Evolutionary conservation across 106 monocot genomes (phyloP).

Genomic region (Acorus gramineus): DNA sequence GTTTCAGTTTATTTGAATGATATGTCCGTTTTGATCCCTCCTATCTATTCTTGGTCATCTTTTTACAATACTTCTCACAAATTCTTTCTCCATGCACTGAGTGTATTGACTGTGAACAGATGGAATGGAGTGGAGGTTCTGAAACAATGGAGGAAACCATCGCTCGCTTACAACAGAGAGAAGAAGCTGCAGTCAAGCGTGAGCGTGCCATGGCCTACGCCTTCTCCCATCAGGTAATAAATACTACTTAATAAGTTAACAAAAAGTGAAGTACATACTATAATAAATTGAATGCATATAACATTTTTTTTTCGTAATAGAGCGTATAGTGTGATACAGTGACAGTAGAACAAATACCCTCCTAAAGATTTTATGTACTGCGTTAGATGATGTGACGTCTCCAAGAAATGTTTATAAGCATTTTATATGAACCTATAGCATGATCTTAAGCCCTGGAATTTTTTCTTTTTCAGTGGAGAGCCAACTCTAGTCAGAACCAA

Average conservation of each 20-base stretch:
- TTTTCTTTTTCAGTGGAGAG: slow-evolving; percentile 46
- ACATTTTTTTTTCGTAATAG: too few relatives aligned
- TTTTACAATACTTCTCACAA: too few relatives aligned
- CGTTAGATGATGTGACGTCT: background rate
- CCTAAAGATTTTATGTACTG: background rate
- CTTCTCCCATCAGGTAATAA: slow-evolving; percentile 72
- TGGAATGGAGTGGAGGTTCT: slow-evolving; percentile 78
- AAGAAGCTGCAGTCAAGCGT: slow-evolving; percentile 83
- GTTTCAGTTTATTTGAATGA: too few relatives aligned
- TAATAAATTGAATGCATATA: too few relatives aligned
- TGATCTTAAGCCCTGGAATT: background rate
- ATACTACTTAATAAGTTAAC: too few relatives aligned
- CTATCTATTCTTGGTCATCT: too few relatives aligned
- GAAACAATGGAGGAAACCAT: slow-evolving; percentile 74
- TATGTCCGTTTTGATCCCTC: too few relatives aligned
- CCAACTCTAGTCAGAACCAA: slow-evolving; percentile 34
- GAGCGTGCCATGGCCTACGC: slow-evolving; percentile 89
- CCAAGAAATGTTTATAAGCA: background rate
- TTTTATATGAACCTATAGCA: background rate
- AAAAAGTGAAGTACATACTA: too few relatives aligned
- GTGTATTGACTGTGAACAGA: slow-evolving; percentile 12
- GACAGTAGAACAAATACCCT: too few relatives aligned
- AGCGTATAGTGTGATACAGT: too few relatives aligned
- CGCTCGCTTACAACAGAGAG: slow-evolving; percentile 58
- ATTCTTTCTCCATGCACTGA: too few relatives aligned